Percentiles rank a stretch among this genome's conserved stretches.
Evolutionary conservation across 2,329 filamentous ascomycete species (phyloP).

Genomic region (Mollisia scopiformis): DNA sequence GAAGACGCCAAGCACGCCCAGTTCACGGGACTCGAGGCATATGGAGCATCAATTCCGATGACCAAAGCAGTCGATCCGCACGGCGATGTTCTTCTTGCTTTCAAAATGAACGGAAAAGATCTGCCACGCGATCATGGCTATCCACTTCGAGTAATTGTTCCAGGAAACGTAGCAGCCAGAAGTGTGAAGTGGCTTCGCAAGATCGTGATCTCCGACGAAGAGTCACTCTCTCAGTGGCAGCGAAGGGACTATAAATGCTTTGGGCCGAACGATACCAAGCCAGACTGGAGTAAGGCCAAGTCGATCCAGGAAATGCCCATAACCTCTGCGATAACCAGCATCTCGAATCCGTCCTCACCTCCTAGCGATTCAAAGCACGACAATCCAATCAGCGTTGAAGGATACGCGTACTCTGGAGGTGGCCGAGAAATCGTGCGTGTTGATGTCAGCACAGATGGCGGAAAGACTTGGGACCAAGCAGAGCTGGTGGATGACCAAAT

Average conservation of each 20-base stretch:
- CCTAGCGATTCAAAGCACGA: slow-evolving; percentile 36
- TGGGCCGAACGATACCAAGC: not conserved
- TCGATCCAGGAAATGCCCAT: not conserved
- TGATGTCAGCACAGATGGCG: slow-evolving; percentile 51
- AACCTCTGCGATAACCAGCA: not conserved
- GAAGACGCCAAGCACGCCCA: not conserved
- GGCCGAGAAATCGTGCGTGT: slow-evolving; percentile 52
- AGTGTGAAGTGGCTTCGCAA: slow-evolving; percentile 51
- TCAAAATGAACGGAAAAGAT: slow-evolving; percentile 48
- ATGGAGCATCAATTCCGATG: not conserved
- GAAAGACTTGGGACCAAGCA: slow-evolving; percentile 43
- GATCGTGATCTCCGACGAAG: slow-evolving; percentile 44
- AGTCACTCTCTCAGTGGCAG: slow-evolving; percentile 1
- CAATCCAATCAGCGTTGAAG: slow-evolving; percentile 39
- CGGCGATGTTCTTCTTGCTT: slow-evolving; percentile 48
- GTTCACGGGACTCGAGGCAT: not conserved
- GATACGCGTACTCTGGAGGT: slow-evolving; percentile 54
- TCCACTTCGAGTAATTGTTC: slow-evolving; percentile 44
- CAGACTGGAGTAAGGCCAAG: not conserved
- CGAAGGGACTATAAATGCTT: not conserved
- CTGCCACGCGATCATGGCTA: slow-evolving; percentile 50
- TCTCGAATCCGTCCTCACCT: slow-evolving; percentile 4
- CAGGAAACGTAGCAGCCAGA: slow-evolving; percentile 47
- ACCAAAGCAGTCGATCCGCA: not conserved
- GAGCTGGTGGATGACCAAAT: not conserved